phyloP scores from a whole-genome alignment of 305 asterid species.

The Solanum hybrid region DNA sequence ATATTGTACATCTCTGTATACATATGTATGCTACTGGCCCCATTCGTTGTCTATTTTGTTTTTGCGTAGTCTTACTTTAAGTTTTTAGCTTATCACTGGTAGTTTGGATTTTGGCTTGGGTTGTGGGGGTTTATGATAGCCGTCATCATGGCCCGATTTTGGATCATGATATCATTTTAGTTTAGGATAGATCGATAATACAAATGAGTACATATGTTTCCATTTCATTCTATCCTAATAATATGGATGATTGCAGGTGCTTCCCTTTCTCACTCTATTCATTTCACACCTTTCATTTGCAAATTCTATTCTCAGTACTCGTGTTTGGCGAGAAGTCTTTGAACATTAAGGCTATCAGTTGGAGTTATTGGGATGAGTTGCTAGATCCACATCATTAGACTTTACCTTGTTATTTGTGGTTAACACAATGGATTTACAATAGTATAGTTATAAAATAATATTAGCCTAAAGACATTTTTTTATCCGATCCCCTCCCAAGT shows the following conservation, averaged over 20 bases:
- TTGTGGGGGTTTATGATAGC: not conserved
- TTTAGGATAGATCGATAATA: not conserved
- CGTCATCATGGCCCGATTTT: not conserved
- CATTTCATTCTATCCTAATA: not conserved
- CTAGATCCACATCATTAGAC: not conserved
- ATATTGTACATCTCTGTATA: not conserved
- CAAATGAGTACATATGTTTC: not conserved
- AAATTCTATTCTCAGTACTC: not conserved
- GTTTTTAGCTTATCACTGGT: not conserved
- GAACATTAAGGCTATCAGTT: not conserved
- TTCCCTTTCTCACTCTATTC: not conserved
- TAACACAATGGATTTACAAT: not conserved
- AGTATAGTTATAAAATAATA: not conserved
- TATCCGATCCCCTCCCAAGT: not conserved
- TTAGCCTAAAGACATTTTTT: not conserved
- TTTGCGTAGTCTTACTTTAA: not conserved
- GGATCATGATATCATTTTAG: not conserved
- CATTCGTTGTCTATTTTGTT: not conserved
- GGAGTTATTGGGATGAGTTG: not conserved
- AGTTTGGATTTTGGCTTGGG: not conserved
- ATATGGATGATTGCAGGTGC: not conserved
- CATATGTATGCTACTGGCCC: not conserved
- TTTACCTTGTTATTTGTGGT: not conserved
- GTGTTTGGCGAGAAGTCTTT: not conserved
- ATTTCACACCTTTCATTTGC: not conserved